Percentiles rank a stretch among this genome's conserved stretches.
These are phyloP conservation scores for Xylaria sp. DNA, from an alignment of 495 filamentous ascomycete genomes.

Conservation along the genomic window DNA sequence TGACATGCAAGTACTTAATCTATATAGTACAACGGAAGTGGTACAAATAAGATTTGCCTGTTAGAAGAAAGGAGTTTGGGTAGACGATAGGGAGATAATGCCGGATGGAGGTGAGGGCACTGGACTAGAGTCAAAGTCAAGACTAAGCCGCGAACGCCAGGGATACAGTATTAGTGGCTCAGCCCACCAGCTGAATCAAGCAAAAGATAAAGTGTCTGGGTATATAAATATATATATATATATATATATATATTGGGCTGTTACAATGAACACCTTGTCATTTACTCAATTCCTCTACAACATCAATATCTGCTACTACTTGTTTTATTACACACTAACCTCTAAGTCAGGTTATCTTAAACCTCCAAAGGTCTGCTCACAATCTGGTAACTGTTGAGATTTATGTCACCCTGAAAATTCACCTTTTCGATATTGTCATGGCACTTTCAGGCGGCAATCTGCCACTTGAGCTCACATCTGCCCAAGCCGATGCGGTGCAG, in stretches of 20 bases:
- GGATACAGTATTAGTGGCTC: background rate
- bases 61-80: background rate
- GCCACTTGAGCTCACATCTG: background rate
- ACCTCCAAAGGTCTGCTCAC: too few species aligned
- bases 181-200: background rate
- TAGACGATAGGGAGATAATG: too few species aligned
- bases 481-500: background rate
- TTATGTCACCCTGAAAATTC: background rate
- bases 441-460: background rate
- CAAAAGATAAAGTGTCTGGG: too few species aligned
- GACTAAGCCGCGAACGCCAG: background rate
- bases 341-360: too few species aligned
- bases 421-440: background rate
- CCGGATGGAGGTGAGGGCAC: too few species aligned
- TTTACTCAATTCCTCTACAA: too few species aligned
- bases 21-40: background rate
- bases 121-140: background rate
- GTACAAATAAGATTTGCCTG: background rate
- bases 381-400: background rate
- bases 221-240: too few species aligned
- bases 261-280: too few species aligned
- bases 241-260: too few species aligned
- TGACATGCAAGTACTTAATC: background rate
- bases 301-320: too few species aligned
- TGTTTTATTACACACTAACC: too few species aligned